These are phyloP conservation scores for Boletus smithii DNA, from an alignment of 1,284 basidiomycete genomes.

Conservation along the genomic window DNA sequence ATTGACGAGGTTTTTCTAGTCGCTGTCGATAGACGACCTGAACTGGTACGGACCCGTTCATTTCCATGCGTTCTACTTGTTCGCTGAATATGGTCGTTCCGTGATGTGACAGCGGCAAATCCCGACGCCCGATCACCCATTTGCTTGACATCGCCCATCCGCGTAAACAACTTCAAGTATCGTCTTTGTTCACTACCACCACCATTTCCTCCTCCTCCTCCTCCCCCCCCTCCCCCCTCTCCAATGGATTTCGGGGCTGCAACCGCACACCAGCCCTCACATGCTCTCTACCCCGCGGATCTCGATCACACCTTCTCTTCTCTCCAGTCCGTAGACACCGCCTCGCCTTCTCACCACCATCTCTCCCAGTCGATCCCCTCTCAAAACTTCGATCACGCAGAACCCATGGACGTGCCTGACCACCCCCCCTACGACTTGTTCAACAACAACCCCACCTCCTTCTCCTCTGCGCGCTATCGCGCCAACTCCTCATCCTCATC, in stretches of 20 bases:
- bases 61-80: slow-evolving; percentile 11
- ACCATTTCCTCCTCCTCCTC: slow-evolving; percentile 18
- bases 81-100: slow-evolving; percentile 34
- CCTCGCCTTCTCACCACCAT: slow-evolving; percentile 36
- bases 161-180: slow-evolving; percentile 23
- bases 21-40: slow-evolving; percentile 7
- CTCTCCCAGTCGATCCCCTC: slow-evolving; percentile 34
- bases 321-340: slow-evolving; percentile 32
- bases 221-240: slow-evolving; percentile 28
- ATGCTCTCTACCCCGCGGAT: slow-evolving; percentile 51
- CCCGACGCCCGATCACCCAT: slow-evolving; percentile 55
- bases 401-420: slow-evolving; percentile 47
- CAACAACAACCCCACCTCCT: slow-evolving; percentile 45
- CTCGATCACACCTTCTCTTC: slow-evolving; percentile 48
- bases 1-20: background rate
- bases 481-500: slow-evolving; percentile 65
- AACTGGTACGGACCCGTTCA: slow-evolving; percentile 33
- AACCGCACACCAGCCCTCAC: slow-evolving; percentile 28
- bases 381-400: slow-evolving; percentile 42
- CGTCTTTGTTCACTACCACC: slow-evolving; percentile 26
- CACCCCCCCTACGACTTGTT: slow-evolving; percentile 62
- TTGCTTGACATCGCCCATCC: slow-evolving; percentile 33
- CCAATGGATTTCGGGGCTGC: slow-evolving; percentile 52
- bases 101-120: slow-evolving; percentile 42
- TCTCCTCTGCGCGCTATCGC: slow-evolving; percentile 58